Conservation (phyloP, 208 protist species). For the Tetramitus jugosus region DNA sequence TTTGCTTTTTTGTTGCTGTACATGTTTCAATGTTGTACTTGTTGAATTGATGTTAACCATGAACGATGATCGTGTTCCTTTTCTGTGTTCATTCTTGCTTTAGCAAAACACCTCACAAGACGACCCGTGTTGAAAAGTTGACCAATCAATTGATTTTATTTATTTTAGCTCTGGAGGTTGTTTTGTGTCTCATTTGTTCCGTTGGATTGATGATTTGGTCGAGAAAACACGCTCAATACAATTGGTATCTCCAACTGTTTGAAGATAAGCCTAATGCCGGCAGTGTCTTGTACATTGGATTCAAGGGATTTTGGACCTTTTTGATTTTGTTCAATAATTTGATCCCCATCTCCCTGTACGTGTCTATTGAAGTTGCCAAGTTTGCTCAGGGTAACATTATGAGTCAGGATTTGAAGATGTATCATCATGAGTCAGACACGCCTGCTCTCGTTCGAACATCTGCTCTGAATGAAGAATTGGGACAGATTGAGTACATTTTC, state of each 20-base stretch:
- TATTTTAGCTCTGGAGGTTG: constrained; percentile 44
- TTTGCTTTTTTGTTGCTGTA: no score
- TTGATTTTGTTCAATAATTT: constrained; percentile 64
- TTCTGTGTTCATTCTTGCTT: no score
- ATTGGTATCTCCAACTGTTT: no score
- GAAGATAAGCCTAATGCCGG: no score
- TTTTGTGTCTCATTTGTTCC: constrained; percentile 38
- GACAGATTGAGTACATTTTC: constrained; percentile 68
- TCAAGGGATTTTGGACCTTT: constrained; percentile 51
- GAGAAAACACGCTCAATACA: neutral
- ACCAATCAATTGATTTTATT: constrained; percentile 42
- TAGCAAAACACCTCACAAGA: constrained; percentile 35
- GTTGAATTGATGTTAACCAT: neutral
- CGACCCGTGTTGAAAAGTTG: constrained; percentile 35
- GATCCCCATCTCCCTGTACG: constrained; percentile 77
- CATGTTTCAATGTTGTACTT: neutral
- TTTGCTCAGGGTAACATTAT: constrained; percentile 49
- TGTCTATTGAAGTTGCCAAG: constrained; percentile 62
- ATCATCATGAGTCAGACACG: constrained; percentile 28
- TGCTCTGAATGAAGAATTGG: constrained; percentile 46
- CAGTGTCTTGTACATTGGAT: neutral
- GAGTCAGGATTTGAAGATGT: constrained; percentile 55
- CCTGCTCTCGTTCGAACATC: constrained; percentile 33
- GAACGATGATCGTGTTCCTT: no score
- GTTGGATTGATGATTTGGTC: constrained; percentile 31